These are phyloP conservation scores for Isatis tinctoria DNA, from an alignment of 345 rosid species.

Conservation along the genomic window DNA sequence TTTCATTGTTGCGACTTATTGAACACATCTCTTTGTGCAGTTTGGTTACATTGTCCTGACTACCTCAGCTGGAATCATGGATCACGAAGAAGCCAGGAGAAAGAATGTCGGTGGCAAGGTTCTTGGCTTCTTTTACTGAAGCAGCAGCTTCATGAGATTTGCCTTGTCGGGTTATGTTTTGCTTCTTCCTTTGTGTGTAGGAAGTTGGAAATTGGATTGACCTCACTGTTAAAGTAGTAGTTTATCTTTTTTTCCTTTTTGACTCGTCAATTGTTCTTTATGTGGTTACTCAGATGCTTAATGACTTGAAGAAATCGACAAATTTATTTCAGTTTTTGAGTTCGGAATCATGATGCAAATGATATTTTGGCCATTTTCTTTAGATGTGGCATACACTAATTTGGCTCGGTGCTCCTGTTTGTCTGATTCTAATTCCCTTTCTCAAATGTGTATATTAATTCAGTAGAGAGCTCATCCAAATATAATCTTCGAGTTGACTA, in stretches of 20 bases:
- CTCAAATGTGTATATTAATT: too few relatives aligned
- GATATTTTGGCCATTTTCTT: too few relatives aligned
- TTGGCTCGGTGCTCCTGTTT: too few relatives aligned
- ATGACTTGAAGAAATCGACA: neutral
- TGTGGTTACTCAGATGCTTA: neutral
- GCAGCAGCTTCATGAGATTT: neutral
- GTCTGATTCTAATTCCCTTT: too few relatives aligned
- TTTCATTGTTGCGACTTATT: neutral
- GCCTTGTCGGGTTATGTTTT: neutral
- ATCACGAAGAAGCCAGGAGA: conserved; percentile 86
- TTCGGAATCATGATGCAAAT: neutral
- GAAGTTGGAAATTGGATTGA: neutral
- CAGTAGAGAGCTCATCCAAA: too few relatives aligned
- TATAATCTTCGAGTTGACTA: too few relatives aligned
- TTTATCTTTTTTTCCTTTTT: neutral
- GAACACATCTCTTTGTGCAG: conserved; percentile 32
- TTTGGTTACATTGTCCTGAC: conserved; percentile 80
- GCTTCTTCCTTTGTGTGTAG: neutral
- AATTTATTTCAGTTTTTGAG: neutral
- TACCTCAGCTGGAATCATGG: conserved; percentile 87
- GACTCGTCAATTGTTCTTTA: neutral
- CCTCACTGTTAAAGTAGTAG: conserved; percentile 9
- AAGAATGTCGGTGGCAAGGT: conserved; percentile 86
- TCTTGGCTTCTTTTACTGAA: conserved; percentile 70
- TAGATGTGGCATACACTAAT: too few relatives aligned